phyloP scores from a whole-genome alignment of 768 basidiomycete species.

The Tricholoma furcatifolium region DNA sequence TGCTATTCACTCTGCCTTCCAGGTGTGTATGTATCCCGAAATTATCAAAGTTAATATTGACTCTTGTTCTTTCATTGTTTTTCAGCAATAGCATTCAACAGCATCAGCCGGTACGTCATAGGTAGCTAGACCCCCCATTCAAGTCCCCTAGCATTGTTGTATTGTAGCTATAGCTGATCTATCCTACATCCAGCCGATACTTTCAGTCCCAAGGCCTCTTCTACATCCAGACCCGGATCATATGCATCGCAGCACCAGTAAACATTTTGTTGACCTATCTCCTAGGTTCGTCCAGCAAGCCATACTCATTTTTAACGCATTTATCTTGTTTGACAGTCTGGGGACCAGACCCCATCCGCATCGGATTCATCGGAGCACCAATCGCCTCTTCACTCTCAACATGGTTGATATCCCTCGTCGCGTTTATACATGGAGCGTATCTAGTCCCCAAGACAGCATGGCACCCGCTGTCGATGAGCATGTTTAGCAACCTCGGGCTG shows the following conservation, averaged over 20 bases:
- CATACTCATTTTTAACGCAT: not conserved
- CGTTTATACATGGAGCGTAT: constrained; percentile 59
- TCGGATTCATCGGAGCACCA: constrained; percentile 92
- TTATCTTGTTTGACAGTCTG: too few species aligned
- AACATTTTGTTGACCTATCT: constrained; percentile 81
- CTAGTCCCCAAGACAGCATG: constrained; percentile 71
- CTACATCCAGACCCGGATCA: constrained; percentile 78
- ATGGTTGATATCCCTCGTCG: constrained; percentile 66
- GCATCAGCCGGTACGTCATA: constrained; percentile 6
- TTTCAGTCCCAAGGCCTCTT: constrained; percentile 91
- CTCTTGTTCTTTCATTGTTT: too few species aligned
- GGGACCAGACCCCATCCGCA: constrained; percentile 71
- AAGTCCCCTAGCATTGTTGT: constrained; percentile 29
- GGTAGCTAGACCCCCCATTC: too few species aligned
- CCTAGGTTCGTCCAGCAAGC: constrained; percentile 50
- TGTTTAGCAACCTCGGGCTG: constrained; percentile 63
- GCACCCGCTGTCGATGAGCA: constrained; percentile 64
- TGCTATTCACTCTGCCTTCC: constrained; percentile 78
- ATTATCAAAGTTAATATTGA: not conserved
- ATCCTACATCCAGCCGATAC: constrained; percentile 49
- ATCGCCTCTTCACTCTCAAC: constrained; percentile 83
- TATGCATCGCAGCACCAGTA: constrained; percentile 76
- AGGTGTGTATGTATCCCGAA: constrained; percentile 27
- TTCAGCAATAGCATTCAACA: constrained; percentile 22
- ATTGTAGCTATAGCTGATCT: constrained; percentile 12